Evolutionary conservation across 495 filamentous ascomycete species (phyloP), one percentile per base, ranked within the genome.

Genomic region (Aspergillus egyptiacus): DNA sequence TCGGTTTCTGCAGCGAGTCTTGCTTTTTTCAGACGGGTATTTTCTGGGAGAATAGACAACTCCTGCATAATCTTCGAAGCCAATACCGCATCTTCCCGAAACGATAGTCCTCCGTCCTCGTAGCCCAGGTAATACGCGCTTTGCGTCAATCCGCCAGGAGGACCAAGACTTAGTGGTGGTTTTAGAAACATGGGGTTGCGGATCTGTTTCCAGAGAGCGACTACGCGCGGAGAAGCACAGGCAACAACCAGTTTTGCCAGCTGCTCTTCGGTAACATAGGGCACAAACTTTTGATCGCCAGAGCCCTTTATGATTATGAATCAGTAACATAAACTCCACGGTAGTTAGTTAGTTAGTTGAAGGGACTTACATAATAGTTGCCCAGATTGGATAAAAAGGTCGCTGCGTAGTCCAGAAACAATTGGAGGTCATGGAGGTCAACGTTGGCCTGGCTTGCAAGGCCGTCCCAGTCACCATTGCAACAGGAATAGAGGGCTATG

Each of bases 241-340:
- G 35, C 23, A 35, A n/a, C n/a, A n/a, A 48, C 56, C 13, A 63
- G 30, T 38, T 44, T 53, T 20, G 17, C 35, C 6, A 65, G 32
- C 5, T 31, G 27, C 14, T 57, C 45, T 14, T 36, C 9, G 19
- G 46, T 44, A 2, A 67, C 30, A 19, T 48, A 43, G 6, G 64
- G 64, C 6, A 55, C 24, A 40, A 67, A 59, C 42, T 67, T 67
- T 39, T 63, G 60, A 47, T 65, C 60, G 9, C 64, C 64, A 4
- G 51, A 54, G 17, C 51, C 45, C 51, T 49, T 19, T 17, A 37
- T 5, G 35, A 20, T 19, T 17, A 37, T 5, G 35, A 20, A 20
- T 37, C 6, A 20, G 10, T 37, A 37, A 2, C 19, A 8, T 37
- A 11, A 10, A 31, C 2, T 20, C 15, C 13, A 20, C 2, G 3